Percentiles rank a stretch among this genome's conserved stretches.
Evolutionary conservation across 2,329 filamentous ascomycete genomes (phyloP).

Genomic region (Curvularia spicifera): DNA sequence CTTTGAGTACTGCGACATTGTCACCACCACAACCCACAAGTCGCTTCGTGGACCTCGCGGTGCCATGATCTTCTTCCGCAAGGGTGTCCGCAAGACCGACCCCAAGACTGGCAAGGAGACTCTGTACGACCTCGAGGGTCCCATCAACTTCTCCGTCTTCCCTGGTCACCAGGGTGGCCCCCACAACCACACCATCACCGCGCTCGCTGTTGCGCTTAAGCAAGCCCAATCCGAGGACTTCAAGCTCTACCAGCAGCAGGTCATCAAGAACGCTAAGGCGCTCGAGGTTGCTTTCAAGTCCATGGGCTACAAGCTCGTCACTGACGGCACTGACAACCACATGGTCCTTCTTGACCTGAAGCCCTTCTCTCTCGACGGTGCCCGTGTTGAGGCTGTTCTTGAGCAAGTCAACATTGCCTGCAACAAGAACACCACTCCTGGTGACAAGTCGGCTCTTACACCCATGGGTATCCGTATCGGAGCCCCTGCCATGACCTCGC

Average conservation of each 20-base stretch:
- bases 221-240: slow-evolving; percentile 92
- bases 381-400: slow-evolving; percentile 92
- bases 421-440: slow-evolving; percentile 99
- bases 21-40: slow-evolving; percentile 98
- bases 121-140: slow-evolving; percentile 88
- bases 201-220: slow-evolving; percentile 90
- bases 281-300: slow-evolving; percentile 71
- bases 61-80: slow-evolving; percentile 98
- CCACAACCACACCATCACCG: slow-evolving; percentile 99
- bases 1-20: slow-evolving; percentile 88
- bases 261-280: slow-evolving; percentile 91
- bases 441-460: slow-evolving; percentile 90
- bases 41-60: slow-evolving; percentile 92
- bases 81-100: slow-evolving; percentile 82
- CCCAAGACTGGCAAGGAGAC: slow-evolving; percentile 85
- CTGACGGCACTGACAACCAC: slow-evolving; percentile 95
- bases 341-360: slow-evolving; percentile 96
- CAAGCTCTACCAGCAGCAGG: slow-evolving; percentile 90
- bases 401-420: slow-evolving; percentile 98
- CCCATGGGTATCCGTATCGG: slow-evolving; percentile 94
- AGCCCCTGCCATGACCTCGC: slow-evolving; percentile 95
- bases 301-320: slow-evolving; percentile 90
- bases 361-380: slow-evolving; percentile 84
- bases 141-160: slow-evolving; percentile 99
- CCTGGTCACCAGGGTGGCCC: slow-evolving; percentile 97